These are phyloP conservation scores for Boletus semigastroideus DNA, from an alignment of 1,284 basidiomycete genomes.

Conservation along the genomic window DNA sequence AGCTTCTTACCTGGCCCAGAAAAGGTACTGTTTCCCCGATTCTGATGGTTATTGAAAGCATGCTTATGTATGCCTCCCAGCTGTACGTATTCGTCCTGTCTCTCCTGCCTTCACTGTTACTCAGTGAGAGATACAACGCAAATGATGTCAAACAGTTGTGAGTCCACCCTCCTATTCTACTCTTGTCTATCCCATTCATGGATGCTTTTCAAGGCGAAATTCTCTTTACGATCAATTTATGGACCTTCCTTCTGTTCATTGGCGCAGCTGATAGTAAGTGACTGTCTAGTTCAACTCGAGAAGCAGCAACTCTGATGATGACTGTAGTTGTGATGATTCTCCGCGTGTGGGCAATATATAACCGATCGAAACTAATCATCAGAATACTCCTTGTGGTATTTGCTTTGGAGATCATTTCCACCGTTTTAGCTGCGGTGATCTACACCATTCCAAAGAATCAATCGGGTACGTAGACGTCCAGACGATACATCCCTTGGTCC, in stretches of 20 bases:
- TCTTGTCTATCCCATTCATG: too few relatives aligned
- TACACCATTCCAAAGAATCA: neutral
- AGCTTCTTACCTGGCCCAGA: neutral
- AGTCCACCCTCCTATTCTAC: neutral
- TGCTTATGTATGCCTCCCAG: neutral
- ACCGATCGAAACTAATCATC: constrained; percentile 2
- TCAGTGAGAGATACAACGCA: neutral
- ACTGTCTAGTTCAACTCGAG: neutral
- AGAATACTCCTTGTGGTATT: neutral
- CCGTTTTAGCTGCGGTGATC: neutral
- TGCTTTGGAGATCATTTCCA: neutral
- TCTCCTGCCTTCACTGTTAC: neutral
- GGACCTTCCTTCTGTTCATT: constrained; percentile 2
- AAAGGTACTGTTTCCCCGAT: neutral
- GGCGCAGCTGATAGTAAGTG: constrained; percentile 6
- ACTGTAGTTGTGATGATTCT: constrained; percentile 6
- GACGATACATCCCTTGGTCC: neutral
- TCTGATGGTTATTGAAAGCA: neutral
- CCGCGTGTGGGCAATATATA: constrained; percentile 10
- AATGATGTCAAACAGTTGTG: neutral
- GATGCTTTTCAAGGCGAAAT: neutral
- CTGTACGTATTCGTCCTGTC: neutral
- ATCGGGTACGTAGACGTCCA: neutral
- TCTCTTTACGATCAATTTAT: neutral
- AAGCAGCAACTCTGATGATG: neutral